Percentiles rank a stretch among this genome's conserved stretches.
phyloP scores from a whole-genome alignment of 2,329 filamentous ascomycete genomes.

The Calonectria naviculata region DNA sequence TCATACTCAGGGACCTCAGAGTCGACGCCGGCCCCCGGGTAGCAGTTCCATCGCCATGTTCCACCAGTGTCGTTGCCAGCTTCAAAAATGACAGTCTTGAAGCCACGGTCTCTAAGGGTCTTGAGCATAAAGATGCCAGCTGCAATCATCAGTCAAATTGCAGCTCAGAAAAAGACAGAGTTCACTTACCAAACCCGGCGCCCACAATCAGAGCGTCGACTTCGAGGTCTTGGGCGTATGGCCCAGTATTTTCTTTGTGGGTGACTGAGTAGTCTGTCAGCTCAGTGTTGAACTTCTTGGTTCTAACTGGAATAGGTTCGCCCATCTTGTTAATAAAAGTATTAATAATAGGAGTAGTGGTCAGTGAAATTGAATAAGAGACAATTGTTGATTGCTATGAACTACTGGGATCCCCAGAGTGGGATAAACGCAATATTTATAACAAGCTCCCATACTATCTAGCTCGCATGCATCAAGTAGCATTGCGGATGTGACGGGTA shows the following conservation, averaged over 20 bases:
- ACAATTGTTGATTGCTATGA: background rate
- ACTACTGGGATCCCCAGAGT: background rate
- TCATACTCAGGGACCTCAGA: conserved; percentile 65
- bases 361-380: background rate
- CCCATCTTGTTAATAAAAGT: conserved; percentile 25
- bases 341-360: background rate
- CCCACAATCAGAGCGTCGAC: conserved; percentile 58
- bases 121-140: conserved; percentile 63
- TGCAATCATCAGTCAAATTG: conserved; percentile 9
- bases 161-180: background rate
- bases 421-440: background rate
- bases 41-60: conserved; percentile 68
- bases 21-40: conserved; percentile 66
- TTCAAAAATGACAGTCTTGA: conserved; percentile 62
- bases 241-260: conserved; percentile 46
- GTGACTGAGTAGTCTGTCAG: conserved; percentile 51
- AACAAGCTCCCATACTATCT: background rate
- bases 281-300: conserved; percentile 55
- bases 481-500: background rate
- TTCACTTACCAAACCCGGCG: conserved; percentile 53
- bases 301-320: conserved; percentile 27
- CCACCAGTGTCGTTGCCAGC: conserved; percentile 63
- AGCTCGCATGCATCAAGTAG: background rate
- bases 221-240: conserved; percentile 55
- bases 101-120: conserved; percentile 60